Evolutionary conservation across 352 stramenopile species (phyloP).

Genomic region (Phytophthora hybrid): DNA sequence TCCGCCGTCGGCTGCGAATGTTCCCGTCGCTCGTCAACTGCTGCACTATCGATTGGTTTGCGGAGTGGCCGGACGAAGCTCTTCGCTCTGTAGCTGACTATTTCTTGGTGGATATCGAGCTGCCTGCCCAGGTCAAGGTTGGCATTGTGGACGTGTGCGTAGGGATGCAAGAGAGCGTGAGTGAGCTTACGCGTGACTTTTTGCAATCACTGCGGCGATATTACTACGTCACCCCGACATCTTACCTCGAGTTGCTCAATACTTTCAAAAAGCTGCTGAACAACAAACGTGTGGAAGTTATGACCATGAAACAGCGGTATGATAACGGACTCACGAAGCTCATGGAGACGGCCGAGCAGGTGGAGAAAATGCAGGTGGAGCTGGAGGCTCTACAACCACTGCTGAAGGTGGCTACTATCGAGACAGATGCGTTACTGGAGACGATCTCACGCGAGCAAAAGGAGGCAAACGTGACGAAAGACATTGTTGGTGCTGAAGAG

Average conservation of each 20-base stretch:
- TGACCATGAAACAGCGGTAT: constrained; percentile 92
- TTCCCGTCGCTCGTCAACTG: constrained; percentile 97
- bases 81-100: constrained; percentile 93
- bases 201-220: constrained; percentile 89
- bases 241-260: constrained; percentile 95
- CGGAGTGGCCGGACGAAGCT: constrained; percentile 95
- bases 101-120: constrained; percentile 91
- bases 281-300: constrained; percentile 92
- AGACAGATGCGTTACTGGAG: constrained; percentile 91
- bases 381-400: constrained; percentile 93
- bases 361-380: constrained; percentile 95
- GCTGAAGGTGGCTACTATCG: constrained; percentile 92
- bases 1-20: constrained; percentile 94
- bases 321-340: constrained; percentile 95
- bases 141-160: constrained; percentile 96
- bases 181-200: constrained; percentile 82
- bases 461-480: constrained; percentile 89
- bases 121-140: constrained; percentile 76
- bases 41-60: constrained; percentile 98
- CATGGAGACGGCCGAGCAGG: constrained; percentile 93
- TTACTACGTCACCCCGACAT: constrained; percentile 97
- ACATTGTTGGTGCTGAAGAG: constrained; percentile 85
- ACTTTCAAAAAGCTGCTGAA: constrained; percentile 95
- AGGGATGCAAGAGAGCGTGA: constrained; percentile 95
- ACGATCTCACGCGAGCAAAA: constrained; percentile 89